Evolutionary conservation across 805 yeast species (phyloP).

Genomic region (Sugiyamaella floridensis): DNA sequence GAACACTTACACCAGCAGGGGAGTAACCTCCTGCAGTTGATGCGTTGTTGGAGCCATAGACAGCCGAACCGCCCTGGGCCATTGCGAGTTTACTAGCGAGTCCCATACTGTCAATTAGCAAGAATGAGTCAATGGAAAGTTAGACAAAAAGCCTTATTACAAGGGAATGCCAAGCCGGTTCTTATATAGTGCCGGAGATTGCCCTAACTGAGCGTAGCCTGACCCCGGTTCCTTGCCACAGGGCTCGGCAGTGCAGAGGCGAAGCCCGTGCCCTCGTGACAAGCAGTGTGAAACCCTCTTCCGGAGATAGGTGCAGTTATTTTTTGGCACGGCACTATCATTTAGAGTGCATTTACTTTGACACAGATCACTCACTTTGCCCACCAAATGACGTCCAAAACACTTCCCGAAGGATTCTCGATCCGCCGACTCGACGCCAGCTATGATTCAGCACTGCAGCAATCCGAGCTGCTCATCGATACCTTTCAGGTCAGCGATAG

Average conservation of each 20-base stretch:
- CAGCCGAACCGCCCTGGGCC: slow-evolving; percentile 10
- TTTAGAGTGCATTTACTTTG: background rate
- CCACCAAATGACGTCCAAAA: background rate
- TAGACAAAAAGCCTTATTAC: background rate
- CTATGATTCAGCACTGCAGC: background rate
- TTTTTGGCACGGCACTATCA: background rate
- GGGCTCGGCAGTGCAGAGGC: background rate
- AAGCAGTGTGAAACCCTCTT: background rate
- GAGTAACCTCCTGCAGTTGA: background rate
- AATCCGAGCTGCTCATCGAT: slow-evolving; percentile 8
- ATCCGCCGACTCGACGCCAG: background rate
- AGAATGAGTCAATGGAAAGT: background rate
- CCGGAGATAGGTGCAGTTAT: too few relatives aligned
- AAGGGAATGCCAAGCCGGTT: too few relatives aligned
- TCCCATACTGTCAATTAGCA: slow-evolving; percentile 19
- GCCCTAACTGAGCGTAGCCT: too few relatives aligned
- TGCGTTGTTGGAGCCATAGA: background rate
- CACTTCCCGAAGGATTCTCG: background rate
- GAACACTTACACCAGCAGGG: background rate
- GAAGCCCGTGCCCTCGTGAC: slow-evolving; percentile 1
- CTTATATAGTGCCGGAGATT: too few relatives aligned
- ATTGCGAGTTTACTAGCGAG: slow-evolving; percentile 26
- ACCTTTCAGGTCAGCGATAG: slow-evolving; percentile 9
- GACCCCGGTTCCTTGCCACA: background rate
- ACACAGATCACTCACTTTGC: background rate